These are phyloP conservation scores for Rhizopus stolonifer DNA, from an alignment of 371 early-diverging fungal species.

Conservation along the genomic window DNA sequence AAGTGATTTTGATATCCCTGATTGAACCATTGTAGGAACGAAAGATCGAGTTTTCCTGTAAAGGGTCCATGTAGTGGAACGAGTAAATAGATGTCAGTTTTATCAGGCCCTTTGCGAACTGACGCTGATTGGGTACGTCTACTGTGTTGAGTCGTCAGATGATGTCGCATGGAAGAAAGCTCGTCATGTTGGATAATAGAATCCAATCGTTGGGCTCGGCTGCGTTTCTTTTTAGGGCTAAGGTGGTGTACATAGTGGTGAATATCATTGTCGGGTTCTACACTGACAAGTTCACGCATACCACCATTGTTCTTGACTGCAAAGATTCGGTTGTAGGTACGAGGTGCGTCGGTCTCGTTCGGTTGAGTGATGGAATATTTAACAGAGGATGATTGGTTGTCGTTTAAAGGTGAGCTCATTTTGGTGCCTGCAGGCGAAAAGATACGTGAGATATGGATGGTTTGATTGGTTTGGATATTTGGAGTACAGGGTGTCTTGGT, in stretches of 20 bases:
- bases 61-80: not conserved
- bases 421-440: conserved; percentile 22
- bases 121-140: not conserved
- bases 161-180: conserved; percentile 6
- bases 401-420: conserved; percentile 8
- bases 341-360: not conserved
- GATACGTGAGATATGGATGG: conserved; percentile 22
- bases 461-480: conserved; percentile 11
- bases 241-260: not conserved
- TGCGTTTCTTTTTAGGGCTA: not conserved
- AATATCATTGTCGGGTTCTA: not conserved
- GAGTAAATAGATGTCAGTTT: not conserved
- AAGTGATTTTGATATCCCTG: not conserved
- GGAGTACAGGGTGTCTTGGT: conserved; percentile 15
- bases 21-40: not conserved
- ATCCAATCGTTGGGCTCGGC: conserved; percentile 1
- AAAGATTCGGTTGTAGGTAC: conserved; percentile 7
- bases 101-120: not conserved
- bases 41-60: not conserved
- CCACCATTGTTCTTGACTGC: not conserved
- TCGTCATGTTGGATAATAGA: conserved; percentile 21
- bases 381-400: not conserved
- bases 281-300: conserved; percentile 15
- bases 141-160: not conserved
- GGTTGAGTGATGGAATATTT: not conserved